These are phyloP conservation scores for Styphnolobium japonicum DNA, from an alignment of 306 rosid species.

Conservation along the genomic window DNA sequence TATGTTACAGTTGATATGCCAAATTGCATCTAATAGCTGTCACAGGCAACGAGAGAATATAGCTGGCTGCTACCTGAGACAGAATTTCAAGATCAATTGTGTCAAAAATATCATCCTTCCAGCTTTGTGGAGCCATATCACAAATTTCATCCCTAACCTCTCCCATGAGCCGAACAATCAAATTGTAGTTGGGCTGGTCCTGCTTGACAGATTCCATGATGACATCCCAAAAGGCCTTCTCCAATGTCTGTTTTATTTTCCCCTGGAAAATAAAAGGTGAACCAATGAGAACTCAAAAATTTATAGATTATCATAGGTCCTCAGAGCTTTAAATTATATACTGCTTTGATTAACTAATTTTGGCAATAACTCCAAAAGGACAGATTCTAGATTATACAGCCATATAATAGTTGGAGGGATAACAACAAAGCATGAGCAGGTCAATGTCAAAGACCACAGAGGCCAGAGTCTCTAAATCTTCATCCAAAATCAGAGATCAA, in stretches of 20 bases:
- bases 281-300: not conserved
- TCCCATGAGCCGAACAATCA: slow-evolving; percentile 61
- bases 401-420: not conserved
- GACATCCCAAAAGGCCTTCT: slow-evolving; percentile 92
- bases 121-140: slow-evolving; percentile 76
- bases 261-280: slow-evolving; percentile 45
- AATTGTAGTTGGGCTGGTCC: slow-evolving; percentile 69
- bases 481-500: slow-evolving; percentile 1
- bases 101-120: slow-evolving; percentile 71
- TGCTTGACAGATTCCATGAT: slow-evolving; percentile 71
- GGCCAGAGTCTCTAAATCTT: not conserved
- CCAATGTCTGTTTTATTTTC: slow-evolving; percentile 68
- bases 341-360: not conserved
- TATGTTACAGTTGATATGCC: not conserved
- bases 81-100: slow-evolving; percentile 72
- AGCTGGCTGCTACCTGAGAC: slow-evolving; percentile 70
- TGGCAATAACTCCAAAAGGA: not conserved
- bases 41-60: not conserved
- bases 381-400: not conserved
- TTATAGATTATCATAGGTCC: not conserved
- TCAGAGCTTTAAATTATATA: not conserved
- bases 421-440: not conserved
- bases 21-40: not conserved
- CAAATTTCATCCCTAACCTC: slow-evolving; percentile 92
- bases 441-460: not conserved